Base-by-base conservation (phyloP, 257 asterid genomes). In the Solanum dulcamara region DNA sequence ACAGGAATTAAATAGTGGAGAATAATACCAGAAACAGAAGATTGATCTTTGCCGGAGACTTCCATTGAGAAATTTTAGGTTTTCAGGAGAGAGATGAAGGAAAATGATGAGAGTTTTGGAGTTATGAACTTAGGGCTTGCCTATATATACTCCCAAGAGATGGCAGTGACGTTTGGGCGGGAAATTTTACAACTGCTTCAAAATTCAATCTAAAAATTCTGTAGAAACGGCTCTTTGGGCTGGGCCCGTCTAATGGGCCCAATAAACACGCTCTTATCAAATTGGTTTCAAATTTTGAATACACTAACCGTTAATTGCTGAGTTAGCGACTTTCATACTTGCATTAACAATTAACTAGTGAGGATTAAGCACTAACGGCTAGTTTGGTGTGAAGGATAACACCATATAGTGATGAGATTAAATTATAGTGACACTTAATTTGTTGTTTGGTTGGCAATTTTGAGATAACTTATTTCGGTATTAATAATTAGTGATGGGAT, bases 11-110 rank as follows among this genome's bases (percentile, higher is more conserved):
- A 11, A 46, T 53, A 32, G 51, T 10, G 35, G 20, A 42, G 62
- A 59, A 26, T 20, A 30, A 84, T 90, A 94, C 97, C 94, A 9
- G 97, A 85, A 83, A 85, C 92, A 90, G 97, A 85, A 66, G 93
- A 86, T 85, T 90, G 94, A 37, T 92, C 95, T 75, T 87, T 93
- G 85, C 88, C 87, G 37, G 91, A 64, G 67, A 89, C 92, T 17
- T 92, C 97, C 97, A 94, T 92, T 10, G 85, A 33, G 46, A 37
- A 64, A 75, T 67, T 86, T 84, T 77, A 62, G 83, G 85, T 55
- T 7, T 55, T 42, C 20, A 28, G 35, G 35, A 66, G 70, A 85
- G 42, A 68, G n/a, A 53, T 22, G 84, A 32, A 28, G 55, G 35
- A 14, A 64, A 72, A 33, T 46, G 82, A 37, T 22, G 22, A 35